Evolutionary conservation across 306 rosid species (phyloP), one percentile per base, ranked within the genome.

Genomic region (Chamaecrista fasciculata): DNA sequence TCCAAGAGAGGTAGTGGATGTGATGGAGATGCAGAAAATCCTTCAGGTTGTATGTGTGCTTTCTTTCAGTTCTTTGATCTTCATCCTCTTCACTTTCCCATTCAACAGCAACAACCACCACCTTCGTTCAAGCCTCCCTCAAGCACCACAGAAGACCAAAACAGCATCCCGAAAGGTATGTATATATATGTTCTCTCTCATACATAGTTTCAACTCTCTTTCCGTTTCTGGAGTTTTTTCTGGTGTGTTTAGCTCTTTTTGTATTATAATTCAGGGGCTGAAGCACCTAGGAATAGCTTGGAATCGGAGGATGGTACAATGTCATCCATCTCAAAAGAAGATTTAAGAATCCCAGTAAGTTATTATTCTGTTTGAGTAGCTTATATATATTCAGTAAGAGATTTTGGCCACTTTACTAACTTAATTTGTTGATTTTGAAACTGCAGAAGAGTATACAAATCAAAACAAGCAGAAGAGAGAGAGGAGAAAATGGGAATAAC

Each of bases 261-360:
- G n/a, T n/a, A n/a, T 19, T 64, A 74, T 39, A 57, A 60, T 75
- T 44, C 85, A 89, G 96, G 95, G 34, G 61, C 78, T 72, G 88
- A 91, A 81, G 95, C 89, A 37, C 99, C 96, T 29, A 79, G 96
- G 79, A 89, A 82, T 76, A 89, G 97, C 81, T 71, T 94, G 86
- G 87, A 89, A 76, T 94, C 88, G 40, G 84, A 88, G n/a, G 84
- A 79, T 39, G 85, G 80, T 64, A 67, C 87, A 61, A 44, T 79
- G 2, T 73, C 93, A 67, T 67, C 68, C 62, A 55, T 67, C 70
- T 77, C 83, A 63, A 86, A 79, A 69, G 88, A 90, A 75, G 60
- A 2, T 73, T 77, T 93, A 0, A 79, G 82, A 67, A 63, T 85
- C 65, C 91, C 92, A n/a, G 99, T 94, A 81, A 82, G 96, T 81